Evolutionary conservation across 2,329 filamentous ascomycete species (phyloP).

Genomic region (Akanthomyces uredinophilus): DNA sequence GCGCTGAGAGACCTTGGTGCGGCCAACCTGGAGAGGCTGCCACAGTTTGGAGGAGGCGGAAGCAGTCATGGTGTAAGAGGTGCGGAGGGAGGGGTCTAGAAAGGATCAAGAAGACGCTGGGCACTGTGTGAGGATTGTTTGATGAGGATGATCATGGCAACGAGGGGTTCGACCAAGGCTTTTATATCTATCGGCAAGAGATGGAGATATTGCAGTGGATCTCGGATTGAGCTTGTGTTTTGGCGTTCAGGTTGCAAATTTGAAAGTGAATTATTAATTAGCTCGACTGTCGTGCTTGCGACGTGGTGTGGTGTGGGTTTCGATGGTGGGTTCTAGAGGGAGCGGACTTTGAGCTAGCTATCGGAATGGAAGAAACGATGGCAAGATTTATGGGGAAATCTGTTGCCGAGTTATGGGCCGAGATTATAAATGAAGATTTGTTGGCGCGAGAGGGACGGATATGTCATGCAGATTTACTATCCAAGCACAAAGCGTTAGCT

Average conservation of each 20-base stretch:
- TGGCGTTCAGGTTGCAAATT: background rate
- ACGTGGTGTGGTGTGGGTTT: background rate
- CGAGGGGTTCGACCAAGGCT: background rate
- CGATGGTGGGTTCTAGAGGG: background rate
- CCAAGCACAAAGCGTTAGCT: no score
- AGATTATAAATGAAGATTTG: background rate
- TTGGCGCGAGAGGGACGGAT: background rate
- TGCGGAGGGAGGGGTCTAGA: background rate
- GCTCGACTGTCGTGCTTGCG: background rate
- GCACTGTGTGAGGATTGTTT: background rate
- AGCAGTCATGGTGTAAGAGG: constrained; percentile 17
- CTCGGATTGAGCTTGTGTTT: background rate
- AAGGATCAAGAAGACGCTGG: background rate
- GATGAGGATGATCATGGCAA: background rate
- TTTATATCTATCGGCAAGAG: background rate
- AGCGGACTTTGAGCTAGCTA: constrained; percentile 1
- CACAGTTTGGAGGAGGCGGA: constrained; percentile 4
- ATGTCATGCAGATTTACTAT: background rate
- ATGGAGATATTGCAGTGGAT: background rate
- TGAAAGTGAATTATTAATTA: constrained; percentile 4
- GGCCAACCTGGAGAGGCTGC: constrained; percentile 37
- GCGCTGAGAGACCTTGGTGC: constrained; percentile 34
- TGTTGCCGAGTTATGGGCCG: background rate
- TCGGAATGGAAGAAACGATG: background rate
- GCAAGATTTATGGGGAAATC: background rate